Evolutionary conservation across 345 rosid genomes (phyloP), one percentile per base, ranked within the genome.

Genomic region (Theobroma cacao): DNA sequence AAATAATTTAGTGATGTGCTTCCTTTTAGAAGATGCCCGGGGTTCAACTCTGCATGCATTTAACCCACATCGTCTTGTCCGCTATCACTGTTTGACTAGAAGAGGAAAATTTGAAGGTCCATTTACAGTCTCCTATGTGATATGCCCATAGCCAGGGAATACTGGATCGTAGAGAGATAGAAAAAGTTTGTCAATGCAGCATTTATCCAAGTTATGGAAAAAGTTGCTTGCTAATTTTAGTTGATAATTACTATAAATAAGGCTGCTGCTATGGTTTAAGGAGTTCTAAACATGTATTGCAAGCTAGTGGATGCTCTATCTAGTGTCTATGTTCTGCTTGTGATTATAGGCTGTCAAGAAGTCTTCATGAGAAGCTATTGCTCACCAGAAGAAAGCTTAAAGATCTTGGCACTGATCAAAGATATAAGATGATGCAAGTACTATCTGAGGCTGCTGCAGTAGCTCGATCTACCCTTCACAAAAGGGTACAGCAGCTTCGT

Each of bases 401-500:
- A 72, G 91, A 89, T 48, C 94, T 93, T 76, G 78, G 86, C 47
- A 74, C 79, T 17, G 77, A 68, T 53, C 90, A 82, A 71, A 86
- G 88, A 79, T 82, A 79, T 78, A 84, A 72, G 83, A 87, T 87
- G 84, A 76, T 85, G 85, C 83, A 68, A 83, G 89, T 89, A 85
- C 68, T 93, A 55, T 78, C 85, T 75, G 88, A 90, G 82, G 88
- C 87, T 81, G 94, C 94, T 33, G 78, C 87, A 5, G 72, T 61
- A 65, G 89, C 96, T 36, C 90, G 90, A 33, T 92, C 96, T 52
- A 33, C 79, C 30, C 84, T 93, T 79, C 90, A 87, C 85, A 92
- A 88, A 85, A 89, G 84, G 86, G 88, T 81, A 61, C 87, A 78
- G 78, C 90, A 92, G 82, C 83, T 88, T 82, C 97, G 88, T 48